Conservation (phyloP, 257 asterid genomes). For the Sherardia arvensis region DNA sequence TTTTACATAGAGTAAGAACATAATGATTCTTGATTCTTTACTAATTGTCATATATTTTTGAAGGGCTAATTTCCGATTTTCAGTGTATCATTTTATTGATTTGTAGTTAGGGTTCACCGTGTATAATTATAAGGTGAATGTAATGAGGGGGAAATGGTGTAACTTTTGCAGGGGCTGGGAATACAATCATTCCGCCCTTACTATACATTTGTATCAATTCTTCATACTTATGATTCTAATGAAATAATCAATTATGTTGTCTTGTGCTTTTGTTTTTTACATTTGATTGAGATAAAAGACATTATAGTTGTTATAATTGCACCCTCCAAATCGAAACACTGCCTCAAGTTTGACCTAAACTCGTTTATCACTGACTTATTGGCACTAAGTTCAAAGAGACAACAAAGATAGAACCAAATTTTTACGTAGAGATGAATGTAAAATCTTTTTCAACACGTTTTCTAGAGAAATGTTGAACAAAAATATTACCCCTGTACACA, state of each 20-base stretch:
- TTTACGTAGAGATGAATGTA: no score
- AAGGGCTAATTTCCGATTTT: background rate
- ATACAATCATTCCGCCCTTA: constrained; percentile 16
- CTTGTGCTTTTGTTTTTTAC: no score
- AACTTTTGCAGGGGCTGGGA: constrained; percentile 12
- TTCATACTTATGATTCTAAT: background rate
- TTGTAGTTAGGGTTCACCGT: constrained; percentile 13
- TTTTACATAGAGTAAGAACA: constrained; percentile 32
- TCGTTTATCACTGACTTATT: no score
- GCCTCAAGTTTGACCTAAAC: no score
- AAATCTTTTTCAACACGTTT: no score
- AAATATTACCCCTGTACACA: no score
- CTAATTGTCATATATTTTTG: constrained; percentile 7
- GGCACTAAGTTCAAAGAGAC: no score
- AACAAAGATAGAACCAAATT: no score
- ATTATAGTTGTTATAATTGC: no score
- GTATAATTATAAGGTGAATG: constrained; percentile 4
- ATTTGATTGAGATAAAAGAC: no score
- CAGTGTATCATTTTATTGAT: constrained; percentile 17
- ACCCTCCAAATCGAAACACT: no score
- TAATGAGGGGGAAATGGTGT: constrained; percentile 6
- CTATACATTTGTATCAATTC: constrained; percentile 4
- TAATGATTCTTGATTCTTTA: constrained; percentile 7
- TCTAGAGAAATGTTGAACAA: no score
- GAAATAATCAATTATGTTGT: background rate